Evolutionary conservation across 805 yeast genomes (phyloP).

Genomic region (Kluyveromyces dobzhanskii): DNA sequence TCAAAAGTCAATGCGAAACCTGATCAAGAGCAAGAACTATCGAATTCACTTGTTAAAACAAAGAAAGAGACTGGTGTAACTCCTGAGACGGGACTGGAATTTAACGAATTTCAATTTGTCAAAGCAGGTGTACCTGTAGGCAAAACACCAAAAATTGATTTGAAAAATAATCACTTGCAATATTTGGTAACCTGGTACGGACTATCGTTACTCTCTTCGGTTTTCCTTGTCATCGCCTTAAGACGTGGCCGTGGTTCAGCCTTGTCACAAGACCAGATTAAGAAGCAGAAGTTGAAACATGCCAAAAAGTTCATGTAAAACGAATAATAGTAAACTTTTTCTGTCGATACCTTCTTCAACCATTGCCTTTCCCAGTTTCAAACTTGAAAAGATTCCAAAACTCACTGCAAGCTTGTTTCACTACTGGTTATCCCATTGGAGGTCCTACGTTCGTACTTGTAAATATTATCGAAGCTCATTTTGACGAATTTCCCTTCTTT

Average conservation of each 20-base stretch:
- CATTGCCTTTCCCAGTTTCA: too few relatives aligned
- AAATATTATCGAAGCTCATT: neutral
- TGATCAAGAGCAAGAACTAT: conserved; percentile 2
- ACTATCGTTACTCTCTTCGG: conserved; percentile 61
- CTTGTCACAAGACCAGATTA: conserved; percentile 22
- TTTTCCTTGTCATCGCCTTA: conserved; percentile 50
- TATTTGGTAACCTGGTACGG: conserved; percentile 96
- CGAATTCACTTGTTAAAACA: conserved; percentile 11
- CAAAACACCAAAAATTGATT: conserved; percentile 66
- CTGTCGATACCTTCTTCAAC: too few relatives aligned
- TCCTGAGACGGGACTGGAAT: conserved; percentile 28
- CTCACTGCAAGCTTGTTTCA: too few relatives aligned
- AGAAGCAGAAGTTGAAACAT: conserved; percentile 40
- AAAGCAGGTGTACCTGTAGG: conserved; percentile 90
- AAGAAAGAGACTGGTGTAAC: conserved; percentile 1
- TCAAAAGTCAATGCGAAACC: neutral
- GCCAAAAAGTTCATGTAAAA: conserved; percentile 37
- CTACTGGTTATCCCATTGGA: too few relatives aligned
- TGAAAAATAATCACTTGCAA: conserved; percentile 85
- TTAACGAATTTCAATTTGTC: conserved; percentile 49
- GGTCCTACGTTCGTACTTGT: neutral
- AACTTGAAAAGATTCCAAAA: too few relatives aligned
- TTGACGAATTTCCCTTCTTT: too few relatives aligned
- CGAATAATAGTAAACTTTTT: too few relatives aligned
- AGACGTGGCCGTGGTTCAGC: conserved; percentile 32